Percentiles rank a stretch among this genome's conserved stretches.
phyloP scores from a whole-genome alignment of 2,329 filamentous ascomycete species.

The Aspergillus brasiliensis region DNA sequence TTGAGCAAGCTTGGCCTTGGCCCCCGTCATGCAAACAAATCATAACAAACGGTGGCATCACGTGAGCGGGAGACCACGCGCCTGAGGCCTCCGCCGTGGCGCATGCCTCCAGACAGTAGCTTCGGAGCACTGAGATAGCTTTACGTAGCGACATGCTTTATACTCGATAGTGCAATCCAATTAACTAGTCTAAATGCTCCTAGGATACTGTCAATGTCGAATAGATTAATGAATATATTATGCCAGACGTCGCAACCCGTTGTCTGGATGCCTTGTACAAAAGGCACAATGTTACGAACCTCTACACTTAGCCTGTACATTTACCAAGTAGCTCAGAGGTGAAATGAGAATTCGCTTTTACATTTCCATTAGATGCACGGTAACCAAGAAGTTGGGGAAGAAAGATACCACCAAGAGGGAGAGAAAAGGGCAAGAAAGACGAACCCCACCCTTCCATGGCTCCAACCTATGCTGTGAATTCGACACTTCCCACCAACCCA shows the following conservation, averaged over 20 bases:
- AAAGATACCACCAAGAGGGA: neutral
- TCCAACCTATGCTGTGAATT: constrained; percentile 31
- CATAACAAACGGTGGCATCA: neutral
- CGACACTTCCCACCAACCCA: constrained; percentile 22
- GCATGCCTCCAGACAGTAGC: neutral
- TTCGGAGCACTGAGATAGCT: no score
- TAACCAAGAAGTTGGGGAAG: constrained; percentile 1
- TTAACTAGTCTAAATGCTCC: no score
- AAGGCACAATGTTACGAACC: neutral
- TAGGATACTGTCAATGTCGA: no score
- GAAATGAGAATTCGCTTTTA: neutral
- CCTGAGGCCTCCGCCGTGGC: neutral
- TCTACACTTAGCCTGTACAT: neutral
- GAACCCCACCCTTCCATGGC: constrained; percentile 25
- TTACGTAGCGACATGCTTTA: no score
- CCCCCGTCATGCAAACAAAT: neutral
- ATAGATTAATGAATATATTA: no score
- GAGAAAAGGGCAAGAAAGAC: constrained; percentile 18
- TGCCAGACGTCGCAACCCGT: no score
- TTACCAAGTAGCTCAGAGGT: neutral
- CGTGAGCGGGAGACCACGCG: neutral
- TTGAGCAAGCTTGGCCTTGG: neutral
- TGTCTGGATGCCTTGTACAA: no score
- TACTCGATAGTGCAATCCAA: no score
- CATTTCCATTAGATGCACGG: constrained; percentile 3